Base-by-base conservation (phyloP, 108 stramenopile species). In the Schizochytrium sp. region DNA sequence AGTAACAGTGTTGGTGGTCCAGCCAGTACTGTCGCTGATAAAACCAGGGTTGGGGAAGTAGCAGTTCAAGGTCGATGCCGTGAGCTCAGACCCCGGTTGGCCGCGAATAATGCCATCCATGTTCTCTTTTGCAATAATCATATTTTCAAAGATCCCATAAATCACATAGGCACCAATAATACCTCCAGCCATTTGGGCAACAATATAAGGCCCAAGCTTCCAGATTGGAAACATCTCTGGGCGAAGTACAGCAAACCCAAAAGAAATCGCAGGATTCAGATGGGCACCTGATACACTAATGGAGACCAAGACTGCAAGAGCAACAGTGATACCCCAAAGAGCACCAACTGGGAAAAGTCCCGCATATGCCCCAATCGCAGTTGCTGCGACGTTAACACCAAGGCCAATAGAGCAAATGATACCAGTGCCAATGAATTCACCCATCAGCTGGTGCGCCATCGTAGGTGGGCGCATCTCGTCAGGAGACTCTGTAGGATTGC, bases 261-360 rank as follows among this genome's bases (percentile, higher is more conserved):
- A 12, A n/a, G 92, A 72, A 15, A 93, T 72, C 13, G 92, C 94
- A 38, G 94, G 94, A 88, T 95, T 95, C 58, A 95, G 88, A 38
- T 87, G 73, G 4, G 89, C 91, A 19, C 89, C 91, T 15, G 76
- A 87, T 17, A 91, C 45, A 28, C 87, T 58, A 17, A 91, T 94
- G 5, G 93, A 92, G 10, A 92, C 88, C 45, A 88, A 61, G 87
- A 95, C 94, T 40, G 93, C 94, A 4, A 93, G 57, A 0, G 94
- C 91, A 42, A 95, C 94, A 46, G 92, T 93, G 88, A 94, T 91
- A 49, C 90, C 73, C 94, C 94, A 95, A 46, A 93, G 92, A 5
- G 92, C 91, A 17, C 92, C 94, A 87, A 95, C 90, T 72, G 92
- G 93, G 10, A 91, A 94, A 10, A 94, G 89, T 2, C 93, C 94